Conservation (phyloP, 352 stramenopile species). For the Plasmopara muralis region DNA sequence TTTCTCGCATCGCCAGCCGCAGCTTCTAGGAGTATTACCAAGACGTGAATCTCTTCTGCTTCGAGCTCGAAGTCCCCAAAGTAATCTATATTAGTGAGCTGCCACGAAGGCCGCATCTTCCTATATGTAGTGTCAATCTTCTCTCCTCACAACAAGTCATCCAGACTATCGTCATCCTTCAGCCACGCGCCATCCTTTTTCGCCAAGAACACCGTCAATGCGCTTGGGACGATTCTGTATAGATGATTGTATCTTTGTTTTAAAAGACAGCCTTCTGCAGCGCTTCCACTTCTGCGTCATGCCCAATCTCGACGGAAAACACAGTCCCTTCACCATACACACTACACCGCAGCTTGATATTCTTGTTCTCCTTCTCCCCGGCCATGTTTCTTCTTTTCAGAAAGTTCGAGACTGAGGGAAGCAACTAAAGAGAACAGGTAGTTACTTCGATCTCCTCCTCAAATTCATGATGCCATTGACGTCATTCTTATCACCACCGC, state of each 20-base stretch:
- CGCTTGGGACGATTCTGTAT: neutral
- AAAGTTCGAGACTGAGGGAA: too few species aligned
- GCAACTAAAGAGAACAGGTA: too few species aligned
- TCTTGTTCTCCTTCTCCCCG: too few species aligned
- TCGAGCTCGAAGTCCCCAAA: neutral
- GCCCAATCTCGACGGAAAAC: too few species aligned
- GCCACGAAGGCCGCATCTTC: neutral
- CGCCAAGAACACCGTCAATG: neutral
- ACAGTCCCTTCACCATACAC: neutral
- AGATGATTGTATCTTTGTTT: too few species aligned
- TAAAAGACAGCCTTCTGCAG: too few species aligned
- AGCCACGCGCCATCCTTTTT: neutral
- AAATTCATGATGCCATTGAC: too few species aligned
- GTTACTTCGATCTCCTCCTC: too few species aligned
- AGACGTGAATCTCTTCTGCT: neutral
- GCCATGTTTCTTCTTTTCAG: too few species aligned
- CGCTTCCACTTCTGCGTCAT: too few species aligned
- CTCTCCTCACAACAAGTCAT: neutral
- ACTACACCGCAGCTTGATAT: too few species aligned
- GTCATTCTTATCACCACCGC: too few species aligned
- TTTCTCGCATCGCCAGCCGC: neutral
- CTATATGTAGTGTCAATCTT: neutral
- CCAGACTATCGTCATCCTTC: neutral
- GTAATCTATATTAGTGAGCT: neutral
- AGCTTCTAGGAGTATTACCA: neutral